These are phyloP conservation scores for Mortierella sp. DNA, from an alignment of 371 early-diverging fungal species.

Conservation along the genomic window DNA sequence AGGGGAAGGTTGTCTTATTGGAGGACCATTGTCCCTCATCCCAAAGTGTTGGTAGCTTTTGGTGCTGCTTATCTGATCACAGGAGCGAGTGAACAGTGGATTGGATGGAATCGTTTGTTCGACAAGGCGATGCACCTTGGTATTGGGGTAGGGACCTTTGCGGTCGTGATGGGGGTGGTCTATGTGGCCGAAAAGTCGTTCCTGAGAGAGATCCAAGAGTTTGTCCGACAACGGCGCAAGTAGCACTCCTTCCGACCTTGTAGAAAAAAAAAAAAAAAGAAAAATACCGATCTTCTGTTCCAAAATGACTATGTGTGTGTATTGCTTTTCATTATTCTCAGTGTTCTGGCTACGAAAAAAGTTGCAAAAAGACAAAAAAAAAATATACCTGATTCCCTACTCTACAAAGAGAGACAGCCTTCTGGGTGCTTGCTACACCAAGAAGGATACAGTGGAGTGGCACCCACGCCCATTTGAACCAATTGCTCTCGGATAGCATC, in stretches of 20 bases:
- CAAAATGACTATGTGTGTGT: no score
- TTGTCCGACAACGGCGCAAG: constrained; percentile 31
- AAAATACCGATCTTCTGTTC: neutral
- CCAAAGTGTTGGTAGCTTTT: constrained; percentile 57
- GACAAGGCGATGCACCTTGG: constrained; percentile 67
- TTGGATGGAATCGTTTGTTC: constrained; percentile 69
- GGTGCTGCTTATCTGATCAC: constrained; percentile 66
- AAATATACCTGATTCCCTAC: no score
- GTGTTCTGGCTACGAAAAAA: no score
- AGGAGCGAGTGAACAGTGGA: constrained; percentile 58
- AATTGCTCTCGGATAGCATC: constrained; percentile 76
- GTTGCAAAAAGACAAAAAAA: no score
- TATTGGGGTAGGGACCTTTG: constrained; percentile 57
- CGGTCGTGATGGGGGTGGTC: constrained; percentile 7
- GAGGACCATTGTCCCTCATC: constrained; percentile 46
- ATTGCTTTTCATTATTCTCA: no score
- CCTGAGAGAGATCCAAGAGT: constrained; percentile 25
- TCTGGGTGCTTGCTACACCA: constrained; percentile 76
- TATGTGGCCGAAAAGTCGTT: constrained; percentile 35
- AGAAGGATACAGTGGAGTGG: constrained; percentile 75
- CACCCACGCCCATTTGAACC: constrained; percentile 70
- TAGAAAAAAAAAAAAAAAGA: neutral
- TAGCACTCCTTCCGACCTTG: no score
- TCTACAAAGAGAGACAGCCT: no score
- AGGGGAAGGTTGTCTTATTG: constrained; percentile 26